Evolutionary conservation across 306 rosid genomes (phyloP).

Genomic region (Acacia acuminata): DNA sequence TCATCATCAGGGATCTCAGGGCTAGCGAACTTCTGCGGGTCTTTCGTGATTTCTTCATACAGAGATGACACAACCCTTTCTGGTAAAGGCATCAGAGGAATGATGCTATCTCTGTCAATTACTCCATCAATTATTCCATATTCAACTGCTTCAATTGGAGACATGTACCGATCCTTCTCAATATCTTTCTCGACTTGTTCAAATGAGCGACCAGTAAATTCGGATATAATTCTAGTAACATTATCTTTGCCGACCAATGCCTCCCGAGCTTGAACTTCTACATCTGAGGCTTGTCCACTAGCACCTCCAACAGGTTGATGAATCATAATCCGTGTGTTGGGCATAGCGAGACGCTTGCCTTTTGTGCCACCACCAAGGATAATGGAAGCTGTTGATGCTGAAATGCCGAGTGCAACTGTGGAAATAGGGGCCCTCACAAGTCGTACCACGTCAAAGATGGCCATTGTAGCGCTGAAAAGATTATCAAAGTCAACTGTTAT

Average conservation of each 20-base stretch:
- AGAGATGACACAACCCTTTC: conserved; percentile 61
- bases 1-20: conserved; percentile 93
- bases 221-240: conserved; percentile 65
- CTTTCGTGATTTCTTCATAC: conserved; percentile 54
- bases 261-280: conserved; percentile 92
- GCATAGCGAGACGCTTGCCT: conserved; percentile 98
- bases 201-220: conserved; percentile 74
- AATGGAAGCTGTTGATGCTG: conserved; percentile 92
- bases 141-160: conserved; percentile 95
- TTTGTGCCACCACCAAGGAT: conserved; percentile 94
- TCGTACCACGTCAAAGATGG: conserved; percentile 80
- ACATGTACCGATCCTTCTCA: conserved; percentile 89
- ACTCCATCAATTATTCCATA: conserved; percentile 94
- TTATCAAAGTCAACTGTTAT: conserved; percentile 31
- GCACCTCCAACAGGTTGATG: conserved; percentile 98
- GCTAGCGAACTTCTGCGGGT: conserved; percentile 63
- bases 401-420: conserved; percentile 85
- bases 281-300: conserved; percentile 95
- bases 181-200: conserved; percentile 88
- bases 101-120: conserved; percentile 75
- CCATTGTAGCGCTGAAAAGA: conserved; percentile 82
- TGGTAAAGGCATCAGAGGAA: conserved; percentile 84
- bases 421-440: conserved; percentile 99
- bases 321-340: conserved; percentile 89
- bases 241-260: conserved; percentile 77